Conservation (phyloP, 805 yeast genomes). For the Vanderwaltozyma tropicalis region DNA sequence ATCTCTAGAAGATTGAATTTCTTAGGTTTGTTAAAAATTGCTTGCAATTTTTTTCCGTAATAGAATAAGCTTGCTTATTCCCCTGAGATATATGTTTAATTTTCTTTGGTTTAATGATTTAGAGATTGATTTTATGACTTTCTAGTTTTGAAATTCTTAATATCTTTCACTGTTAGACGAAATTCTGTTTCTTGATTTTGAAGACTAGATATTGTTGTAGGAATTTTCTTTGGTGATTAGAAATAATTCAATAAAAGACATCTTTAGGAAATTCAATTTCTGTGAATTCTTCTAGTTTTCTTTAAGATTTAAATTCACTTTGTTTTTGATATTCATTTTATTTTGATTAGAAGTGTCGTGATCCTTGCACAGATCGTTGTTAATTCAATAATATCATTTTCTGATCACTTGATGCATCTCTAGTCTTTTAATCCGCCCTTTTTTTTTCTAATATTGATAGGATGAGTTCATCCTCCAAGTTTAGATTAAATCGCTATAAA, state of each 20-base stretch:
- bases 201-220: neutral
- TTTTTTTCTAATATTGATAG: conserved; percentile 8
- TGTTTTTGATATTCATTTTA: conserved; percentile 7
- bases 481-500: neutral
- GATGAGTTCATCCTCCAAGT: conserved; percentile 23
- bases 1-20: neutral
- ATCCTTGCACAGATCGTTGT: conserved; percentile 19
- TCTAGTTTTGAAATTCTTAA: neutral
- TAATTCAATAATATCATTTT: neutral
- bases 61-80: conserved; percentile 27
- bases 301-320: neutral
- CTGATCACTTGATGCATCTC: conserved; percentile 24
- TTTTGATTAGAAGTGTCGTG: conserved; percentile 22
- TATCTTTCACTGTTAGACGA: conserved; percentile 1
- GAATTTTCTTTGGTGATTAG: neutral
- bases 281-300: conserved; percentile 3
- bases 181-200: neutral
- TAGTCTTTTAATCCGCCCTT: conserved; percentile 15
- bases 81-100: conserved; percentile 9
- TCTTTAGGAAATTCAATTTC: conserved; percentile 5
- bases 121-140: neutral
- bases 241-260: neutral
- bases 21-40: conserved; percentile 3
- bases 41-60: conserved; percentile 14
- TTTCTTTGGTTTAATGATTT: neutral